phyloP scores from a whole-genome alignment of 495 filamentous ascomycete species.

The Hyaloscypha variabilis region DNA sequence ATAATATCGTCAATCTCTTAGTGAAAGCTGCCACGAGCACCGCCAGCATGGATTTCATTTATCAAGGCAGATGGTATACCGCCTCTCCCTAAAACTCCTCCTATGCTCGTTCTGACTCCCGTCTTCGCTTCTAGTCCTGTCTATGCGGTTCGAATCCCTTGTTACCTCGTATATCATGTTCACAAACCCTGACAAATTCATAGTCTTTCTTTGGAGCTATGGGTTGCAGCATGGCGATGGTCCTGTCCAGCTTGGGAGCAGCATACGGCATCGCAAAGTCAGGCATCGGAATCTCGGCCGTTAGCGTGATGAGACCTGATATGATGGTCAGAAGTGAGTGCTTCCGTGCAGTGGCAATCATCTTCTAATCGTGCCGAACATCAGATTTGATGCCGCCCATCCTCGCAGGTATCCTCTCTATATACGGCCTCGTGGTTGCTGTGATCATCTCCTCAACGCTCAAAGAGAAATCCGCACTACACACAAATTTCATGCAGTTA shows the following conservation, averaged over 20 bases:
- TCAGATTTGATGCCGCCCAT: conserved; percentile 69
- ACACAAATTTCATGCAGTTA: conserved; percentile 49
- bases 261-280: conserved; percentile 90
- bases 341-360: neutral
- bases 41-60: conserved; percentile 12
- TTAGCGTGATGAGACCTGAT: conserved; percentile 60
- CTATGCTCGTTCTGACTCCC: conserved; percentile 6
- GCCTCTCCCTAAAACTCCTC: conserved; percentile 15
- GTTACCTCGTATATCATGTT: neutral
- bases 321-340: conserved; percentile 76
- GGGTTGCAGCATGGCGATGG: conserved; percentile 64
- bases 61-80: conserved; percentile 30
- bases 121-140: conserved; percentile 36
- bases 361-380: conserved; percentile 25
- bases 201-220: conserved; percentile 53
- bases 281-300: conserved; percentile 79
- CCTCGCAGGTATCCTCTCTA: conserved; percentile 79
- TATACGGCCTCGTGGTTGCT: conserved; percentile 52
- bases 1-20: neutral
- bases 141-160: conserved; percentile 38
- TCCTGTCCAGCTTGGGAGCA: conserved; percentile 73
- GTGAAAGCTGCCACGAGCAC: neutral
- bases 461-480: conserved; percentile 46
- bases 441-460: conserved; percentile 50
- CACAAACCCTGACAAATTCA: conserved; percentile 4